phyloP scores from a whole-genome alignment of 352 stramenopile genomes.

The Globisporangium solare region DNA sequence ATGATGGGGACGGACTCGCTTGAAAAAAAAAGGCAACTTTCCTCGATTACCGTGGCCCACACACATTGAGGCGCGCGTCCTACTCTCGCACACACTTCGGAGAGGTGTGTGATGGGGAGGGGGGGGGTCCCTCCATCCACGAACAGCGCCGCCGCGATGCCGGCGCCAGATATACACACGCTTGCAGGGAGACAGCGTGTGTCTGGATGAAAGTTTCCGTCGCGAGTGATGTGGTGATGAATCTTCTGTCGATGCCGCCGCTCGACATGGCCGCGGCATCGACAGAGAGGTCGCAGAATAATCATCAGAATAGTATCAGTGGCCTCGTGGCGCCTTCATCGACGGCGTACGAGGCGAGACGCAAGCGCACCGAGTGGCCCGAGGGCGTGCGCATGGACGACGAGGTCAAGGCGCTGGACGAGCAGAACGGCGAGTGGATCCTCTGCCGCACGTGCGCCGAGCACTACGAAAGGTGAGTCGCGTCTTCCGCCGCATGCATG shows the following conservation, averaged over 20 bases:
- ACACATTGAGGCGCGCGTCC: neutral
- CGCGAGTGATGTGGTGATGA: constrained; percentile 18
- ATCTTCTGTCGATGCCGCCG: constrained; percentile 14
- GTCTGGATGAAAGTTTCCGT: constrained; percentile 17
- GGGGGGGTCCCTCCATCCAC: no score
- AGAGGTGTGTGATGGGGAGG: no score
- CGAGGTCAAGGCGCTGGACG: constrained; percentile 50
- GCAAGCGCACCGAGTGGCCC: constrained; percentile 47
- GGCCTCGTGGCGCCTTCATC: neutral
- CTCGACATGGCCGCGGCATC: constrained; percentile 3
- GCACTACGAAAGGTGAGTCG: constrained; percentile 41
- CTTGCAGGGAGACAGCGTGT: constrained; percentile 15
- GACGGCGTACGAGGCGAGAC: constrained; percentile 35
- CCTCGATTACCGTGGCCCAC: neutral
- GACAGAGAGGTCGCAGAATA: neutral
- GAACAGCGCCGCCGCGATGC: no score
- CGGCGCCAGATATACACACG: constrained; percentile 12
- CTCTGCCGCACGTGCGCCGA: constrained; percentile 53
- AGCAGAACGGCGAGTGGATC: constrained; percentile 61
- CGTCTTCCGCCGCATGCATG: neutral
- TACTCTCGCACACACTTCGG: neutral
- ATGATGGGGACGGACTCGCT: constrained; percentile 4
- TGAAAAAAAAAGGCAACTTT: neutral
- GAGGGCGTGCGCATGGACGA: constrained; percentile 44
- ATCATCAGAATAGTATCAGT: neutral